Evolutionary conservation across 441 rosid species (phyloP), one percentile per base, ranked within the genome.

Genomic region (Geranium incanum): DNA sequence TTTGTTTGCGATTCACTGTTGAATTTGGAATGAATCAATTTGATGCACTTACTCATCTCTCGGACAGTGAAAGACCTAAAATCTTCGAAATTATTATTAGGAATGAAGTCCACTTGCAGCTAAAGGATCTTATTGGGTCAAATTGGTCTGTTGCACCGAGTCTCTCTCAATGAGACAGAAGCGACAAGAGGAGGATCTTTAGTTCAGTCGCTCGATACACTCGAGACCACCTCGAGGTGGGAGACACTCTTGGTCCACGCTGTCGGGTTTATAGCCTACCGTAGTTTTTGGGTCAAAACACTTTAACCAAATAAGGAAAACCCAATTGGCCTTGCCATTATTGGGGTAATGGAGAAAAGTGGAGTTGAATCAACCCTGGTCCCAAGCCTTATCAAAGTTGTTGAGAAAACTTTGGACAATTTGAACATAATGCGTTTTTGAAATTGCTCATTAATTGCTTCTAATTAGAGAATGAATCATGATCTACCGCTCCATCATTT

Each of bases 161-260:
- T 19, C 33, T 19, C 60, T 77, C 80, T 62, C 70, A 52, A 71
- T 43, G 63, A 45, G 79, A 80, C 82, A 77, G 80, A 79, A 76
- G 78, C 39, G 81, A 79, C 82, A 60, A 59, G 73, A 64, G 72
- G 71, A 70, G 80, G 80, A 71, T 80, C 77, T 78, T 64, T 66
- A 70, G 57, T 69, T 75, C 13, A 66, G 75, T 77, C 73, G 73
- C 71, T 75, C 72, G 71, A 73, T 75, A 60, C 69, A 6, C 50
- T 43, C 50, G 50, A 43, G 50, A 12, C 81, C 72, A 50, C 39
- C 23, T 50, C 60, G 75, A 79, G 76, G 92, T 86, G 92, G 89
- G 80, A 72, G 79, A 84, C 88, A 87, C 57, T 11, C 70, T 63
- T 79, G 86, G 86, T 78, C 89, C 91, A 78, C 84, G 23, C 67